Evolutionary conservation across 2,329 filamentous ascomycete species (phyloP).

Genomic region (Fusarium staphyleae): DNA sequence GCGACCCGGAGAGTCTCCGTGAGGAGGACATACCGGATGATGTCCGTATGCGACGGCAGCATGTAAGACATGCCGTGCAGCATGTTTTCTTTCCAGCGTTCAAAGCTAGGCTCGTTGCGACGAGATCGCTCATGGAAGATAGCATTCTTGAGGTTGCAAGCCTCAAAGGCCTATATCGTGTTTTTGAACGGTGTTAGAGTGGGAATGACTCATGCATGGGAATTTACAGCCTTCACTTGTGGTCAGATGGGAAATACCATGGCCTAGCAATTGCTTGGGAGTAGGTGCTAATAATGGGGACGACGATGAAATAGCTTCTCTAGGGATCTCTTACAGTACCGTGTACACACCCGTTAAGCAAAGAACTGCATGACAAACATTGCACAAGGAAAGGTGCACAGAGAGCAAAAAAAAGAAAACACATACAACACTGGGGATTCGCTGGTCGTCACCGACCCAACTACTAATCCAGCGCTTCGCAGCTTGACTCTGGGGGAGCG

Average conservation of each 20-base stretch:
- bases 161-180: conserved; percentile 88
- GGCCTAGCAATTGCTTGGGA: not conserved
- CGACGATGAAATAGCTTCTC: not conserved
- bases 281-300: conserved; percentile 5
- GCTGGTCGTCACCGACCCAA: too few species aligned
- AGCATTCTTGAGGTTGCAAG: conserved; percentile 86
- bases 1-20: conserved; percentile 43
- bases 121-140: conserved; percentile 75
- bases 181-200: conserved; percentile 88
- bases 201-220: conserved; percentile 1
- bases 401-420: too few species aligned
- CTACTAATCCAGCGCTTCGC: too few species aligned
- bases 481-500: too few species aligned
- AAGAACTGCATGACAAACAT: too few species aligned
- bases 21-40: conserved; percentile 55
- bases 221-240: conserved; percentile 4
- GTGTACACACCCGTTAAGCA: too few species aligned
- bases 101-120: conserved; percentile 82
- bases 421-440: too few species aligned
- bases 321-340: too few species aligned
- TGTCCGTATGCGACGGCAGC: conserved; percentile 65
- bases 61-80: conserved; percentile 80
- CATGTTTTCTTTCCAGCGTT: conserved; percentile 90
- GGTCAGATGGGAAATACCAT: conserved; percentile 1
- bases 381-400: too few species aligned